Percentiles rank a stretch among this genome's conserved stretches.
phyloP scores from a whole-genome alignment of 108 stramenopile species.

The Aurantiochytrium sp. region DNA sequence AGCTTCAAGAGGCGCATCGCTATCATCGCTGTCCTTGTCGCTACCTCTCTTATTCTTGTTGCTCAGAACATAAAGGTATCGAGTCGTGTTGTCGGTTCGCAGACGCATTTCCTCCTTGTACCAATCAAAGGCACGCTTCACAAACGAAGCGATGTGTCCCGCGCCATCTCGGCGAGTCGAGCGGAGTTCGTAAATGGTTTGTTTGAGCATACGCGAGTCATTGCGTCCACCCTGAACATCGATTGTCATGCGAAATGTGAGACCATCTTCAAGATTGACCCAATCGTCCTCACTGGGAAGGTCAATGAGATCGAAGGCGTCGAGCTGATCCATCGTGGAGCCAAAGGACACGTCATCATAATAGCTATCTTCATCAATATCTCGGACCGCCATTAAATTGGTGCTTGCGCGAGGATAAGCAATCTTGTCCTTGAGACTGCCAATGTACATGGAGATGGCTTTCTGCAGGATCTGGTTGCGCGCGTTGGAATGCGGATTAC shows the following conservation, averaged over 20 bases:
- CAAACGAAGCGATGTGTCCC: slow-evolving; percentile 25
- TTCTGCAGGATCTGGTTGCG: slow-evolving; percentile 45
- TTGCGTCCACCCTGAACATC: neutral
- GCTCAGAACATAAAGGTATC: slow-evolving; percentile 34
- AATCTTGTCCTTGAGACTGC: neutral
- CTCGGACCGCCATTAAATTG: slow-evolving; percentile 27
- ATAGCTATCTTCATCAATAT: neutral
- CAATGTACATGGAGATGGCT: slow-evolving; percentile 32
- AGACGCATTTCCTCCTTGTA: slow-evolving; percentile 9
- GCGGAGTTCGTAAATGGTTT: slow-evolving; percentile 23
- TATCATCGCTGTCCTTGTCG: neutral
- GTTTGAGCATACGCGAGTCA: neutral
- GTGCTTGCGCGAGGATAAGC: slow-evolving; percentile 18
- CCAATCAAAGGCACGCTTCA: slow-evolving; percentile 32
- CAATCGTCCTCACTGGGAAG: too few relatives aligned
- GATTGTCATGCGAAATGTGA: neutral
- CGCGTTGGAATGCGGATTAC: neutral
- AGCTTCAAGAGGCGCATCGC: slow-evolving; percentile 32
- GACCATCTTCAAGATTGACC: too few relatives aligned
- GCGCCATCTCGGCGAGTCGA: slow-evolving; percentile 24
- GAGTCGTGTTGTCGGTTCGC: slow-evolving; percentile 2
- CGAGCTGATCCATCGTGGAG: too few relatives aligned
- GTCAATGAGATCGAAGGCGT: too few relatives aligned
- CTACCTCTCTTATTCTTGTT: neutral
- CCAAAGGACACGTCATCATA: too few relatives aligned